phyloP scores from a whole-genome alignment of 78 protist genomes.

The Dictyostelium citrinum region DNA sequence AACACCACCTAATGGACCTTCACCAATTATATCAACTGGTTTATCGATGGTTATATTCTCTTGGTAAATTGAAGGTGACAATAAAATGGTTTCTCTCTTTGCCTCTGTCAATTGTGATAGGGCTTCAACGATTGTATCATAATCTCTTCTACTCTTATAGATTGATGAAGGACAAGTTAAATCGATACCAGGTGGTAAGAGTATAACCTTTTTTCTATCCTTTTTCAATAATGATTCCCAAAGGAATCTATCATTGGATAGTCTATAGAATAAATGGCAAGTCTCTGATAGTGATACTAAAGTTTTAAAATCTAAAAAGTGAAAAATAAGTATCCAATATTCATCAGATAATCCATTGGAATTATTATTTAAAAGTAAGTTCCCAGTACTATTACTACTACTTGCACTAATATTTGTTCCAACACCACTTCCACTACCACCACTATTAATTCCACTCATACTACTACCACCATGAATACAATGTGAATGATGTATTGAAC shows the following conservation, averaged over 20 bases:
- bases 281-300: conserved; percentile 8
- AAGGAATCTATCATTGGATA: conserved; percentile 51
- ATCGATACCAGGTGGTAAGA: conserved; percentile 25
- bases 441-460: not conserved
- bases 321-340: conserved; percentile 54
- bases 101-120: not conserved
- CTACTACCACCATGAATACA: not conserved
- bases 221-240: conserved; percentile 28
- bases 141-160: conserved; percentile 37
- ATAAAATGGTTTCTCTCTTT: conserved; percentile 36
- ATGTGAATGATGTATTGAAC: not conserved
- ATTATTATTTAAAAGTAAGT: not conserved
- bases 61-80: conserved; percentile 27
- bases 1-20: conserved; percentile 2
- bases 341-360: conserved; percentile 48
- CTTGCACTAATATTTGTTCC: not conserved
- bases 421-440: not conserved
- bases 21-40: conserved; percentile 70
- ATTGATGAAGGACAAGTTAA: not conserved
- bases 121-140: conserved; percentile 35
- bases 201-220: conserved; percentile 39
- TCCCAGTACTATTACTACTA: not conserved
- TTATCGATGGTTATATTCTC: conserved; percentile 32
- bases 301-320: conserved; percentile 16
- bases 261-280: conserved; percentile 20